Conservation (phyloP, 2,329 filamentous ascomycete genomes). For the Neofusicoccum umdonicola region DNA sequence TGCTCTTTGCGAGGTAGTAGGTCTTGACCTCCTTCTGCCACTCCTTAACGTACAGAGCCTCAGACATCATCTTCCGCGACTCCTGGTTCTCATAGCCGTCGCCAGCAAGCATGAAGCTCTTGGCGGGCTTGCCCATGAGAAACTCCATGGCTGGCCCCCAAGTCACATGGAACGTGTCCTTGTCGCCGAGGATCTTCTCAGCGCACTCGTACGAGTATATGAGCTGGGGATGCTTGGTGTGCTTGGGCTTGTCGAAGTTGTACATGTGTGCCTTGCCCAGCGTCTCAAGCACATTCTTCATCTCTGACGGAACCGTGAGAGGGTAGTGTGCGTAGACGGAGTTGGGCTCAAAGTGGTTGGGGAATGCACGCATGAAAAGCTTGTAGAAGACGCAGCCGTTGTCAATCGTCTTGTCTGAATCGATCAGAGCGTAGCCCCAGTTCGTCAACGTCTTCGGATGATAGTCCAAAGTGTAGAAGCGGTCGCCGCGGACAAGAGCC, state of each 20-base stretch:
- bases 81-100: conserved; percentile 31
- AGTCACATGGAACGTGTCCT: conserved; percentile 61
- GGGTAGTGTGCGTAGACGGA: conserved; percentile 82
- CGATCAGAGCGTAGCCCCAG: conserved; percentile 76
- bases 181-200: conserved; percentile 60
- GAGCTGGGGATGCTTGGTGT: conserved; percentile 45
- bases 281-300: conserved; percentile 65
- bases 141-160: conserved; percentile 64
- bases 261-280: conserved; percentile 68
- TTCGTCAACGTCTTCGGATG: conserved; percentile 71
- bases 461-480: conserved; percentile 75
- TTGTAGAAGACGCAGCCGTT: conserved; percentile 86
- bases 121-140: conserved; percentile 58
- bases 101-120: conserved; percentile 55
- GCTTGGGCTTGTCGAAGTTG: conserved; percentile 62
- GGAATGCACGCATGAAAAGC: conserved; percentile 75
- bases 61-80: conserved; percentile 40
- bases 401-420: conserved; percentile 71
- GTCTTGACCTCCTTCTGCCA: conserved; percentile 64
- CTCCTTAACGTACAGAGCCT: conserved; percentile 58
- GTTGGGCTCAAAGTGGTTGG: conserved; percentile 72
- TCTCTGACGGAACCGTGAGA: conserved; percentile 68
- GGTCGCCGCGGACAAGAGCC: conserved; percentile 72
- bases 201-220: conserved; percentile 62
- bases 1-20: conserved; percentile 66